Conservation (phyloP, 208 protist species). For the Leishmania tarentolae region DNA sequence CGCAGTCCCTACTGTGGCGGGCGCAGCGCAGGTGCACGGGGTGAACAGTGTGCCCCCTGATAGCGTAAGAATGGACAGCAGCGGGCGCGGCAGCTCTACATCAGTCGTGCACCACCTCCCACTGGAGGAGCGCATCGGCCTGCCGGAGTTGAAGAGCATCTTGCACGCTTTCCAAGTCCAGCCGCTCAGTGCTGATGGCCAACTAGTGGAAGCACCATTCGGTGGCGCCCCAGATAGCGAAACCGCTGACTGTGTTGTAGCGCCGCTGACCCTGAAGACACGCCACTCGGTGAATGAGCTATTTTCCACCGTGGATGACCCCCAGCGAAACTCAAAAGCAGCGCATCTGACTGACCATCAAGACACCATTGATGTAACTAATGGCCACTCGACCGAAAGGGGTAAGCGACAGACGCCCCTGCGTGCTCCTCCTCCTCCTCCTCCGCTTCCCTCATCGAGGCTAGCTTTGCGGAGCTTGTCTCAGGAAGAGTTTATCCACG, state of each 20-base stretch:
- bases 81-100: background rate
- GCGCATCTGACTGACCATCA: background rate
- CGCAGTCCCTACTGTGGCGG: background rate
- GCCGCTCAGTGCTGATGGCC: background rate
- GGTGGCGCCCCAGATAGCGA: background rate
- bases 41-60: background rate
- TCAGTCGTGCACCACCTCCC: background rate
- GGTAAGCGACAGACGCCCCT: background rate
- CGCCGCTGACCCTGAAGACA: background rate
- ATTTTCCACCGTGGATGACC: background rate
- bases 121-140: conserved; percentile 58
- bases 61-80: background rate
- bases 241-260: background rate
- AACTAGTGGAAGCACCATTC: background rate
- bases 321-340: background rate
- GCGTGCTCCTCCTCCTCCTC: background rate
- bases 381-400: background rate
- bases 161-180: conserved; percentile 47
- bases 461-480: conserved; percentile 28
- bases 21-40: background rate
- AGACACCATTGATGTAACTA: background rate
- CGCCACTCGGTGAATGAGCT: conserved; percentile 20
- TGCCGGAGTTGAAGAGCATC: conserved; percentile 52
- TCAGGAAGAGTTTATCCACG: conserved; percentile 26
- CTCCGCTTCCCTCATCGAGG: background rate